phyloP scores from a whole-genome alignment of 106 monocot genomes.

The Chionographis japonica region DNA sequence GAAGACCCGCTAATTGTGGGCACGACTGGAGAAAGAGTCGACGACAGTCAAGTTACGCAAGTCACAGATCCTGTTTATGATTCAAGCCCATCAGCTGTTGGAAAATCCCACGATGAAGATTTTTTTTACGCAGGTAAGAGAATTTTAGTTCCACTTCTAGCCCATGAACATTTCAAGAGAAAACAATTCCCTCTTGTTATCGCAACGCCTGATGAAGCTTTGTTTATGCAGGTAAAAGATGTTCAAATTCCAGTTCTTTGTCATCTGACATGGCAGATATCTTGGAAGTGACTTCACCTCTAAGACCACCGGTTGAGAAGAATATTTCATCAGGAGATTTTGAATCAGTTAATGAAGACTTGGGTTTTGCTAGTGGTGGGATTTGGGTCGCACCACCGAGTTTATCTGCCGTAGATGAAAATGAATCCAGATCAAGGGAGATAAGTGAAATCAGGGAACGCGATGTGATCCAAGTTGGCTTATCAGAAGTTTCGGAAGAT shows the following conservation, averaged over 20 bases:
- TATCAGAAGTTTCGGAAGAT: constrained; percentile 3
- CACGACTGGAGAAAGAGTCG: constrained; percentile 10
- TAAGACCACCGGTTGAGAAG: background rate
- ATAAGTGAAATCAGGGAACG: constrained; percentile 20
- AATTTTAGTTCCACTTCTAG: background rate
- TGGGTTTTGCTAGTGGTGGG: background rate
- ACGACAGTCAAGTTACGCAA: constrained; percentile 31
- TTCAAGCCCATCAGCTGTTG: constrained; percentile 59
- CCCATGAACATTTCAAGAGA: background rate
- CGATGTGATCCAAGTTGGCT: constrained; percentile 26
- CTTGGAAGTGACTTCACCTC: constrained; percentile 16
- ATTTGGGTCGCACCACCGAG: constrained; percentile 20
- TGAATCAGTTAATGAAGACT: background rate
- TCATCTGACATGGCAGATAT: constrained; percentile 18
- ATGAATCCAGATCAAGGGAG: constrained; percentile 36
- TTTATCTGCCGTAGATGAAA: constrained; percentile 26
- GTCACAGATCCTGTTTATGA: constrained; percentile 62
- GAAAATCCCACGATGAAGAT: constrained; percentile 31
- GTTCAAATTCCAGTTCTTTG: constrained; percentile 18
- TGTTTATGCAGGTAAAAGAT: constrained; percentile 17
- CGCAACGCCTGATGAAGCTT: background rate
- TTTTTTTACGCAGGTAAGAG: constrained; percentile 18
- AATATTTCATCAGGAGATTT: constrained; percentile 1
- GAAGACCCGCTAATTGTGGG: constrained; percentile 7
- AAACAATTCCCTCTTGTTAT: background rate